Percentiles rank a stretch among this genome's conserved stretches.
phyloP scores from a whole-genome alignment of 129 eudicot species.

The Glebionis coronaria region DNA sequence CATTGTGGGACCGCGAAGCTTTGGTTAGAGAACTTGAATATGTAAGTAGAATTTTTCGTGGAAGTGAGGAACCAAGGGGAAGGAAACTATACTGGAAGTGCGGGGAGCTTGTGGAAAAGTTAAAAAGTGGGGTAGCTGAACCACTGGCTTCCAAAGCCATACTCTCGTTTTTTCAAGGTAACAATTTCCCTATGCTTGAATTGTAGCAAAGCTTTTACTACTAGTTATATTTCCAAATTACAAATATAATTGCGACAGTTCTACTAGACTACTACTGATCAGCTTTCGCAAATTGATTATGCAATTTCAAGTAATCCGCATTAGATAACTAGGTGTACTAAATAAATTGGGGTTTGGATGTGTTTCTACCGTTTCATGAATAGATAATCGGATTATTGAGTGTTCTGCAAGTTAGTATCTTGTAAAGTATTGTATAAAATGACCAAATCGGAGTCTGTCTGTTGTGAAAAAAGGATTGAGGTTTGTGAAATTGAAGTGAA shows the following conservation, averaged over 20 bases:
- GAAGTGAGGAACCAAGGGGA: conserved; percentile 74
- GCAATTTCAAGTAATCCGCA: background rate
- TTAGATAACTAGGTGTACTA: background rate
- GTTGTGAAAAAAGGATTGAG: background rate
- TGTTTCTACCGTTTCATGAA: background rate
- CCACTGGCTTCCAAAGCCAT: conserved; percentile 57
- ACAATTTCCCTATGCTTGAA: background rate
- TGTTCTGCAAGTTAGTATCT: background rate
- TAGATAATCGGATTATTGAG: background rate
- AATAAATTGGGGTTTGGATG: too few species aligned
- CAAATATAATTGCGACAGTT: background rate
- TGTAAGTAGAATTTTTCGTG: conserved; percentile 72
- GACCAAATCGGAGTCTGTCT: too few species aligned
- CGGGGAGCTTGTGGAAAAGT: conserved; percentile 64
- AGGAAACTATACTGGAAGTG: conserved; percentile 75
- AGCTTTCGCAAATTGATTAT: background rate
- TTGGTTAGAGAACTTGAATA: conserved; percentile 73
- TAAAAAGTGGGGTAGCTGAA: conserved; percentile 64
- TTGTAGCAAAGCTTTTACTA: background rate
- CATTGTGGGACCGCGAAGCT: conserved; percentile 78
- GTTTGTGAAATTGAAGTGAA: background rate
- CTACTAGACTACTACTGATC: background rate
- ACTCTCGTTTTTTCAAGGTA: conserved; percentile 70
- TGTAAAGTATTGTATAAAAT: background rate
- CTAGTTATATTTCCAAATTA: background rate